Evolutionary conservation across 345 rosid species (phyloP), one percentile per base, ranked within the genome.

Genomic region (Tarenaya hassleriana): DNA sequence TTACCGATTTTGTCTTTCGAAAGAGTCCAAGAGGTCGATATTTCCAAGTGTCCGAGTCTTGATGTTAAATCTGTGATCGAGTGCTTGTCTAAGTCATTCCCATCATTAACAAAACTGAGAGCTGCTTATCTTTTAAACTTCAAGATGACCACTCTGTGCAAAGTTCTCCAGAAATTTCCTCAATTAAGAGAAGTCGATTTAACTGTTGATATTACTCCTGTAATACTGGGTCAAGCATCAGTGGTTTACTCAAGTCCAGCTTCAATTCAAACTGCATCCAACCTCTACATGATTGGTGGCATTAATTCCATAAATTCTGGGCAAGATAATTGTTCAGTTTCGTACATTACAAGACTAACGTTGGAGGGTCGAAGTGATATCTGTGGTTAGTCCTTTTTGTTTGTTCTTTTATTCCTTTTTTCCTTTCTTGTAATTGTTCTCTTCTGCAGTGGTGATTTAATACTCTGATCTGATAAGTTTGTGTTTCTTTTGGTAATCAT

Each of bases 341-440:
- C 88, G 24, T 82, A 62, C 53, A 56, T 88, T 53, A 73, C 75
- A 31, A 75, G 69, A 51, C 77, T 84, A 56, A 70, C 78, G 19
- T 73, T 88, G 59, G 86, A 82, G 77, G 96, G 96, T 47, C 73
- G 96, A 64, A 74, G 59, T 65, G 88, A 84, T 41, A 24, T 88
- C 42, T 60, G 17, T 67, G 96, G 96, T 84, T 68, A 73, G 88
- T 62, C 54, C 40, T 56, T 27, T 38, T 43, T 61, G 34, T 42
- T 41, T 10, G 7, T 34, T 16, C 37, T 15, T 41, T 42, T 45
- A 34, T 56, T 16, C 21, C 55, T 42, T 14, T 61, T 55, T 47
- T 7, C 35, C 46, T 12, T 4, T 14, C 20, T 50, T 5, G 47
- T 62, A 49, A 64, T 46, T 52, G 31, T 60, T 58, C 21, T 43